Evolutionary conservation across 2,329 filamentous ascomycete genomes (phyloP).

Genomic region (Fusarium devonianum): DNA sequence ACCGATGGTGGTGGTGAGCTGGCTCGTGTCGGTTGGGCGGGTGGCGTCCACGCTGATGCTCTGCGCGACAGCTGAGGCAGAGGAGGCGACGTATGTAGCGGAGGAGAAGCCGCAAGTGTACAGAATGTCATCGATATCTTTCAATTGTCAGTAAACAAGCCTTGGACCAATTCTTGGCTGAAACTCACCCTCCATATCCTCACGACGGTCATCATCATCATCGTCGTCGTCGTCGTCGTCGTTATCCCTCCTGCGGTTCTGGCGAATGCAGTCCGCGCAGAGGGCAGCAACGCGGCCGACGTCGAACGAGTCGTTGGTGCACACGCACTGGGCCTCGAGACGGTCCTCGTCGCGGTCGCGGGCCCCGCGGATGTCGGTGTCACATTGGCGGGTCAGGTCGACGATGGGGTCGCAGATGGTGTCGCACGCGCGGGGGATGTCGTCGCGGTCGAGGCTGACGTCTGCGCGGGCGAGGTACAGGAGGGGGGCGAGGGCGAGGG

Average conservation of each 20-base stretch:
- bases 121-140: constrained; percentile 49
- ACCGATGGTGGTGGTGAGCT: constrained; percentile 48
- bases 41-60: constrained; percentile 45
- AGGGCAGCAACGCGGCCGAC: constrained; percentile 47
- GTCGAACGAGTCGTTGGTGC: constrained; percentile 52
- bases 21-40: constrained; percentile 43
- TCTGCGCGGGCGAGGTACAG: constrained; percentile 44
- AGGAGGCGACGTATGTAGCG: constrained; percentile 41
- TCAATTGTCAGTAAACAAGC: neutral
- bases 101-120: constrained; percentile 47
- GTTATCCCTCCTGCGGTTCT: constrained; percentile 38
- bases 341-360: constrained; percentile 46
- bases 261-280: constrained; percentile 49
- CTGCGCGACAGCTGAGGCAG: constrained; percentile 38
- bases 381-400: constrained; percentile 47
- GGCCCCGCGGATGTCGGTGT: constrained; percentile 43
- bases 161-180: accelerated
- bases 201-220: constrained; percentile 9
- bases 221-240: constrained; percentile 32
- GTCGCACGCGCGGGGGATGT: constrained; percentile 47
- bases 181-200: constrained; percentile 37
- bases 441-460: constrained; percentile 45
- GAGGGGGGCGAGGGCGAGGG: constrained; percentile 42
- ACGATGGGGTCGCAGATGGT: constrained; percentile 49
- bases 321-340: constrained; percentile 51